Evolutionary conservation across 306 rosid genomes (phyloP), one percentile per base, ranked within the genome.

Genomic region (Hylodesmum podocarpum): DNA sequence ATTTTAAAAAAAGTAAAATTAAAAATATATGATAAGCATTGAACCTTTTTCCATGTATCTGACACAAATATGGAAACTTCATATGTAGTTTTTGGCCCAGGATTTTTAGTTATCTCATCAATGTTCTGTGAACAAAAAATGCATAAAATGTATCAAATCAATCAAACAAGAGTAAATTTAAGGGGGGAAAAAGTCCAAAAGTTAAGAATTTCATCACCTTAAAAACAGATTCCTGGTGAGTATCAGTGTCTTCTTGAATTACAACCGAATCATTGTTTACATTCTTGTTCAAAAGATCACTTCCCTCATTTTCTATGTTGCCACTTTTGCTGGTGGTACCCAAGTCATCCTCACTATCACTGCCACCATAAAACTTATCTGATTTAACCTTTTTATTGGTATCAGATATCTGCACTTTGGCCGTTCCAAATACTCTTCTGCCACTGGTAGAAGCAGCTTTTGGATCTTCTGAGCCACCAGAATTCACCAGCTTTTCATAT

Each of bases 61-160:
- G 93, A 87, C 16, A 88, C 93, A 83, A 88, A 87, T 65, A 95
- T 80, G 80, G 99, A 80, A 80, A 92, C 97, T 36, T 95, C 99
- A 79, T 72, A 83, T 27, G 96, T 84, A 15, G 97, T 91, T 85
- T 89, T 88, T 28, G 90, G 92, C 75, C 92, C 93, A 15, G 95
- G 92, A 77, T 87, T 89, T 86, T 75, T 63, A 55, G 81, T 74
- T 72, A 88, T 82, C 72, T 88, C 92, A 63, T 86, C 75, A 46
- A 87, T 80, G 83, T 80, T 84, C 97, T 95, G 95, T 43, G 15
- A 70, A 75, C 18, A 77, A 80, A 66, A 66, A 64, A 82, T 21
- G 77, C 57, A 88, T 49, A 7, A 33, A 5, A 80, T 61, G 66
- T 39, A 72, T 80, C 79, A 83, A 6, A 72, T 37, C 49, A 36